These are phyloP conservation scores for Drosera capensis DNA, from an alignment of 148 eudicot species.

Conservation along the genomic window DNA sequence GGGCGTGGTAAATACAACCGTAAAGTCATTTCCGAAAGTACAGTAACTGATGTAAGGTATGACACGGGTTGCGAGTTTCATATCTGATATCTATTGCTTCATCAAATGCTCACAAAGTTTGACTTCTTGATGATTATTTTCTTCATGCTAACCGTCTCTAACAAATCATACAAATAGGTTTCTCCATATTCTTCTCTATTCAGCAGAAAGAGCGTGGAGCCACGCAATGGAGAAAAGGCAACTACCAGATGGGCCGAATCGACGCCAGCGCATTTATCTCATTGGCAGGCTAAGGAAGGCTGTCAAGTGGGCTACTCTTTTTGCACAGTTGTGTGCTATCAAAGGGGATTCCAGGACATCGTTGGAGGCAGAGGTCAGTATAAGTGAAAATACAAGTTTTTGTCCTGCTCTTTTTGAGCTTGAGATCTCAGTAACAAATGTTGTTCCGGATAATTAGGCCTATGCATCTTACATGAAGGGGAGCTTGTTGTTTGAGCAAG, in stretches of 20 bases:
- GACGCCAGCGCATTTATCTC: constrained; percentile 74
- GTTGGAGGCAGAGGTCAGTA: constrained; percentile 84
- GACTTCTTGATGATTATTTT: neutral
- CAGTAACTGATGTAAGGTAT: constrained; percentile 90
- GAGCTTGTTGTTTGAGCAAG: constrained; percentile 77
- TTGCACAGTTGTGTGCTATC: constrained; percentile 71
- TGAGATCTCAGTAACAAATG: neutral
- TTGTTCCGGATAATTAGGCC: constrained; percentile 36
- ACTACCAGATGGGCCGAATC: constrained; percentile 80
- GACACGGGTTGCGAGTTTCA: neutral
- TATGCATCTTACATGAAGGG: constrained; percentile 91
- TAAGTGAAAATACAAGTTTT: neutral
- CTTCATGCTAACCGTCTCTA: neutral
- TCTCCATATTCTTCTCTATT: constrained; percentile 74
- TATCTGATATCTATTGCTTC: neutral
- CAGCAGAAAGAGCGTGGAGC: constrained; percentile 97
- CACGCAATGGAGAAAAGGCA: constrained; percentile 99
- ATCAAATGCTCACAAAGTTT: neutral
- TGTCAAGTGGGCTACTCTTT: constrained; percentile 78
- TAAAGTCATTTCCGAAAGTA: constrained; percentile 41
- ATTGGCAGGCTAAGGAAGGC: constrained; percentile 92
- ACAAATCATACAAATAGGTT: constrained; percentile 28
- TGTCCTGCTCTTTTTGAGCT: neutral
- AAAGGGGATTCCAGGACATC: constrained; percentile 97
- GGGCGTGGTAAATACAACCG: constrained; percentile 78